Evolutionary conservation across 2,329 filamentous ascomycete species (phyloP).

Genomic region (Paecilomyces sp.): DNA sequence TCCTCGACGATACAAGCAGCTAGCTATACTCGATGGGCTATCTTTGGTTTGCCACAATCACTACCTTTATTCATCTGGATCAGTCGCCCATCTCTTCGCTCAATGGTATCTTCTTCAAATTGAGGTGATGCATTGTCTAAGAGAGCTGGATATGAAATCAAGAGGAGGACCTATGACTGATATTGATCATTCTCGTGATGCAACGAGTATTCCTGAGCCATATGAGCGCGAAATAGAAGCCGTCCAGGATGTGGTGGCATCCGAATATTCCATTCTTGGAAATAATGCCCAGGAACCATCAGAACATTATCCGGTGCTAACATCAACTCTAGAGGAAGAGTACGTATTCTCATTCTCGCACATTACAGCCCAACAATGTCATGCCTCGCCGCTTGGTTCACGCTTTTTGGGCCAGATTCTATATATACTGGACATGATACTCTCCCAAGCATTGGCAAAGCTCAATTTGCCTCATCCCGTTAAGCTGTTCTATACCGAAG

Average conservation of each 20-base stretch:
- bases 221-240: not conserved
- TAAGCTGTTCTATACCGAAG: not conserved
- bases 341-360: not conserved
- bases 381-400: not conserved
- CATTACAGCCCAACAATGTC: not conserved
- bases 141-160: not conserved
- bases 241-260: not conserved
- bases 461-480: not conserved
- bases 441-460: not conserved
- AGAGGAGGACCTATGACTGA: not conserved
- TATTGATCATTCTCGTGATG: not conserved
- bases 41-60: not conserved
- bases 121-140: not conserved
- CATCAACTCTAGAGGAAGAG: not conserved
- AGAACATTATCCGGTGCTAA: not conserved
- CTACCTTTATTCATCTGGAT: not conserved
- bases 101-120: not conserved
- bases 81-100: not conserved
- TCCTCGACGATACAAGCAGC: not conserved
- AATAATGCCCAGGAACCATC: not conserved
- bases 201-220: too few relatives aligned
- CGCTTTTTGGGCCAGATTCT: not conserved
- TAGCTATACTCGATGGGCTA: not conserved
- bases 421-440: not conserved
- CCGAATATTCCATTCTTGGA: not conserved